Base-by-base conservation (phyloP, 805 yeast species). In the Saccharomycopsis oosterbeekiorum region DNA sequence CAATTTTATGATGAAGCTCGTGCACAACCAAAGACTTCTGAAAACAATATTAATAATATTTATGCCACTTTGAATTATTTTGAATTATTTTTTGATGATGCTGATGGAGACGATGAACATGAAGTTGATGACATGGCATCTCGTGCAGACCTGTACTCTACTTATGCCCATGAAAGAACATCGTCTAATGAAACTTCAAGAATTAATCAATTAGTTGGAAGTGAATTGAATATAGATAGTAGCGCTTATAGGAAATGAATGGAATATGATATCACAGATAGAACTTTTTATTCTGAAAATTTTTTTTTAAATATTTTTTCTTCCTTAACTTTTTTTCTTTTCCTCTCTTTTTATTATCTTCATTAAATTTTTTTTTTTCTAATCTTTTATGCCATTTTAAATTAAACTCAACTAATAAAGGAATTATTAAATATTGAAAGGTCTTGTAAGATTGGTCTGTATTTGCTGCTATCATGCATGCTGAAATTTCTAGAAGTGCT, bases 61-160 rank as follows among this genome's bases (percentile, higher is more conserved):
- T 64, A 62, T 34, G 66, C 63, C 14, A 62, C 65, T 4, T 60
- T 64, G 59, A 62, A 64, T 53, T 64, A 64, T 29, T 64, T 60
- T 57, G 65, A 64, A 43, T 54, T 63, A n/a, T 60, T 64, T 34
- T 64, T 64, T 53, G 66, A 64, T 21, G 62, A 62, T 10, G 64
- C 62, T 17, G 47, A 11, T 55, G 63, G 42, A 12, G 53, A 21
- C 8, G 56, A 40, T 34, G 53, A 42, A n/a, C 40, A 50, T 36
- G 62, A 37, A 19, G 55, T 34, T 36, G 59, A 24, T 37, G 59
- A 55, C 26, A 47, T 47, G 15, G 34, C 53, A 17, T 34, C 56
- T 4, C 24, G 43, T 41, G 21, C 53, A 21, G 61, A 57, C n/a
- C 34, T 42, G 19, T 58, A 62, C 26, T 19, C 24, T 10, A 29